Percentiles rank a stretch among this genome's conserved stretches.
Conservation (phyloP, 169 alveolate genomes). For the Miamiensis avidus region DNA sequence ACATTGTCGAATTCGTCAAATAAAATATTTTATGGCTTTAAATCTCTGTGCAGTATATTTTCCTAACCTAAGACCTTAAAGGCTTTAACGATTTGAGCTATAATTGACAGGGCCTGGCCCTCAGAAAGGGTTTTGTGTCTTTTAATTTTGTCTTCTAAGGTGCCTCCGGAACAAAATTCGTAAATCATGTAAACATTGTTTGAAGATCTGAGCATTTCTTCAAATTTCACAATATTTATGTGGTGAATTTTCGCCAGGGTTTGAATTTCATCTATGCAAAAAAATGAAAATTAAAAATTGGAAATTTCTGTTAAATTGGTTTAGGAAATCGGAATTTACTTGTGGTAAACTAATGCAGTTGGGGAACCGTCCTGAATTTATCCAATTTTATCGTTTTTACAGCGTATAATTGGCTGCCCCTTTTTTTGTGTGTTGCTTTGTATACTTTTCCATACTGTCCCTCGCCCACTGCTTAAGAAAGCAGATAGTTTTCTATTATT, state of each 20-base stretch:
- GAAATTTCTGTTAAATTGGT: no score
- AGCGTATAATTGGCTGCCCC: constrained; percentile 23
- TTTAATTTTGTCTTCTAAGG: constrained; percentile 38
- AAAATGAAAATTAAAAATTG: no score
- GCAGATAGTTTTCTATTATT: constrained; percentile 41
- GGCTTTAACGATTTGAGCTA: constrained; percentile 37
- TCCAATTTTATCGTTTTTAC: constrained; percentile 45
- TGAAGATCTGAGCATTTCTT: constrained; percentile 43
- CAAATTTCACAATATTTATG: constrained; percentile 35
- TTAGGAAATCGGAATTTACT: not conserved
- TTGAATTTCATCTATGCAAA: constrained; percentile 32
- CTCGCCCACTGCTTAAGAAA: constrained; percentile 28
- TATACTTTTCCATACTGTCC: constrained; percentile 50
- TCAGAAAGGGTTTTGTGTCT: constrained; percentile 34
- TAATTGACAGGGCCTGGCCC: constrained; percentile 28
- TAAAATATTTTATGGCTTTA: constrained; percentile 40
- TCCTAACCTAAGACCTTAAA: constrained; percentile 33
- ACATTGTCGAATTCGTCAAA: constrained; percentile 25
- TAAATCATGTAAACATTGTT: constrained; percentile 39
- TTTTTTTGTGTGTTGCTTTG: constrained; percentile 37
- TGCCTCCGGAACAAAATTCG: constrained; percentile 47
- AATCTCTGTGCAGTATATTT: constrained; percentile 45
- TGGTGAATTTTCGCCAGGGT: constrained; percentile 28
- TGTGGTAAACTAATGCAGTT: constrained; percentile 39
- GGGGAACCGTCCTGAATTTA: constrained; percentile 41